These are phyloP conservation scores for Saccharomycopsis schoenii DNA, from an alignment of 805 yeast species.

Conservation along the genomic window DNA sequence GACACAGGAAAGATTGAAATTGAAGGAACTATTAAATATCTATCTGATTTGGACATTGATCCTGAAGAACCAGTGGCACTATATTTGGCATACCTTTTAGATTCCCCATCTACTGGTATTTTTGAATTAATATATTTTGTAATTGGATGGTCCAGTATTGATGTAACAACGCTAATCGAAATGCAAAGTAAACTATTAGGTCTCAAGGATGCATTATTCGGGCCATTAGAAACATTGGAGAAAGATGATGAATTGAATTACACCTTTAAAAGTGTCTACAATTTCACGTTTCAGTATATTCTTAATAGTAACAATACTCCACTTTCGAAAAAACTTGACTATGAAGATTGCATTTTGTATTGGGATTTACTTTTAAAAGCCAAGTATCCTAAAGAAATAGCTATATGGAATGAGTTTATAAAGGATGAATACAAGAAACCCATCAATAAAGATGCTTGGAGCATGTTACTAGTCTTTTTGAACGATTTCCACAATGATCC, in stretches of 20 bases:
- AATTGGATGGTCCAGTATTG: slow-evolving; percentile 39
- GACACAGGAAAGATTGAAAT: slow-evolving; percentile 43
- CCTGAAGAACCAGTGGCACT: slow-evolving; percentile 70
- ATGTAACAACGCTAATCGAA: neutral
- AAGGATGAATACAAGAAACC: slow-evolving; percentile 32
- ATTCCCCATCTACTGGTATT: slow-evolving; percentile 56
- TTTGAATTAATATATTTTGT: slow-evolving; percentile 44
- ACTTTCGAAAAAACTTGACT: slow-evolving; percentile 33
- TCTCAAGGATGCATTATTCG: slow-evolving; percentile 22
- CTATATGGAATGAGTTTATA: slow-evolving; percentile 53
- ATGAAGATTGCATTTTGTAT: slow-evolving; percentile 59
- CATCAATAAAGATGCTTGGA: slow-evolving; percentile 74
- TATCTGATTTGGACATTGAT: slow-evolving; percentile 56
- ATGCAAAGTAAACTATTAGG: slow-evolving; percentile 37
- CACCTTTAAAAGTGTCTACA: slow-evolving; percentile 52
- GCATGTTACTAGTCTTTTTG: slow-evolving; percentile 65
- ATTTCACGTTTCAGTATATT: slow-evolving; percentile 58
- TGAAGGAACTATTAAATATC: slow-evolving; percentile 66
- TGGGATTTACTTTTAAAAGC: slow-evolving; percentile 59
- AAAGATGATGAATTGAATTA: slow-evolving; percentile 23
- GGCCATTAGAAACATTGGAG: neutral
- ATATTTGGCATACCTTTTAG: slow-evolving; percentile 58
- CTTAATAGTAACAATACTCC: slow-evolving; percentile 43
- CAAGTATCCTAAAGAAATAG: slow-evolving; percentile 27
- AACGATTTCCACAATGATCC: slow-evolving; percentile 44